Conservation (phyloP, 345 rosid genomes). For the Salix brachista region DNA sequence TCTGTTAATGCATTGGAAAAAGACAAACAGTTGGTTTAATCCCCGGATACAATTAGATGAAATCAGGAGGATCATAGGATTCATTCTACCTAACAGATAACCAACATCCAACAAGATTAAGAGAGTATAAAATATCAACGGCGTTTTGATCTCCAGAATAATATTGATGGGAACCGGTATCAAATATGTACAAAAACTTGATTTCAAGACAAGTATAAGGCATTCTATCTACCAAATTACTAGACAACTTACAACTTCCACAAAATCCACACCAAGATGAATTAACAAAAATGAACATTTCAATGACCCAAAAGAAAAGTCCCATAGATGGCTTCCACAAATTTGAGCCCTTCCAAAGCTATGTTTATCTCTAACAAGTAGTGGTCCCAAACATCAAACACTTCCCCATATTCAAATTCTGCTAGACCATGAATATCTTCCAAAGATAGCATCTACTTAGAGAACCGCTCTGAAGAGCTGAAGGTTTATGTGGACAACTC, state of each 20-base stretch:
- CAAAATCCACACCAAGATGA: background rate
- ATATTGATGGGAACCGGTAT: no score
- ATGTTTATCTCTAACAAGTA: background rate
- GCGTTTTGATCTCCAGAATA: background rate
- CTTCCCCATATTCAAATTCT: background rate
- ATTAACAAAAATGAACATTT: background rate
- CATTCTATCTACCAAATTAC: background rate
- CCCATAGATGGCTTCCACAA: background rate
- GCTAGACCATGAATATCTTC: background rate
- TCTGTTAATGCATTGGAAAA: slow-evolving; percentile 27
- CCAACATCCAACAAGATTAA: background rate
- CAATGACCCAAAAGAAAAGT: background rate
- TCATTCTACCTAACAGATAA: background rate
- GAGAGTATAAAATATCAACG: background rate
- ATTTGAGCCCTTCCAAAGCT: background rate
- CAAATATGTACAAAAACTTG: background rate
- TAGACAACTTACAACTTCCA: background rate
- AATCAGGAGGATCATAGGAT: background rate
- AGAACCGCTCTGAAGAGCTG: background rate
- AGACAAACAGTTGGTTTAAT: slow-evolving; percentile 1
- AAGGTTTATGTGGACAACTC: background rate
- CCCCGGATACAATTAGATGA: background rate
- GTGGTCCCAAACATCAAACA: background rate
- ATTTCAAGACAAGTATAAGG: background rate
- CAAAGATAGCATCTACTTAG: background rate